phyloP scores from a whole-genome alignment of 148 eudicot species.

The Heliamphora exappendiculata region DNA sequence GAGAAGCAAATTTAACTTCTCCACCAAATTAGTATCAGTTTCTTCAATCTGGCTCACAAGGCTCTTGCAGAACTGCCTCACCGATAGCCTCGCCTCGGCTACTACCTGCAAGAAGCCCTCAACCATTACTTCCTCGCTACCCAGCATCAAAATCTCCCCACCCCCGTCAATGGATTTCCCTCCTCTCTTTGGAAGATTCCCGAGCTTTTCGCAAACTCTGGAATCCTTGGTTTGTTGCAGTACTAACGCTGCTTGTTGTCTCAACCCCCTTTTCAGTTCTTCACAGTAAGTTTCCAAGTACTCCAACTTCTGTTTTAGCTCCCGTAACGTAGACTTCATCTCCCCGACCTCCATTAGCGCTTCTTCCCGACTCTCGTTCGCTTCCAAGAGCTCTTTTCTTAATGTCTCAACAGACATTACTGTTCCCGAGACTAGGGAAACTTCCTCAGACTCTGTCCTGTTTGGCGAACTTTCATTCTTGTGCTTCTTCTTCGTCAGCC shows the following conservation, averaged over 20 bases:
- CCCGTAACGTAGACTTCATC: constrained; percentile 72
- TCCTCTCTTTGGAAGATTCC: too few relatives aligned
- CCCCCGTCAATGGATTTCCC: constrained; percentile 23
- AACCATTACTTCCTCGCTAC: constrained; percentile 66
- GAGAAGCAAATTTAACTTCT: constrained; percentile 50
- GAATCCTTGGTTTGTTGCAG: constrained; percentile 23
- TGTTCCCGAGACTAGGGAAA: constrained; percentile 33
- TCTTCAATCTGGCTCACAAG: constrained; percentile 55
- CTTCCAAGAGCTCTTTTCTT: constrained; percentile 61
- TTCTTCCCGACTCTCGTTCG: constrained; percentile 56
- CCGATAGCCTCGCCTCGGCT: constrained; percentile 74
- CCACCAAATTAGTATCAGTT: constrained; percentile 41
- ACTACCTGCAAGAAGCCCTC: constrained; percentile 94
- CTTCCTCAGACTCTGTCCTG: constrained; percentile 51
- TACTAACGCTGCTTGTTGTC: too few relatives aligned
- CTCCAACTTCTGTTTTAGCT: constrained; percentile 57
- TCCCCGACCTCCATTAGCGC: constrained; percentile 64
- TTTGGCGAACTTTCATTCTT: constrained; percentile 47
- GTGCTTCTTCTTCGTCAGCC: constrained; percentile 58
- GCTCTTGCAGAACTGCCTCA: constrained; percentile 78
- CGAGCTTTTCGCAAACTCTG: constrained; percentile 13
- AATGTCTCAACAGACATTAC: constrained; percentile 48
- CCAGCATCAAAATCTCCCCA: constrained; percentile 45
- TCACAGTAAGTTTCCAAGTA: constrained; percentile 64
- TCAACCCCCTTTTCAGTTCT: constrained; percentile 63